These are phyloP conservation scores for Cladobotryum protrusum DNA, from an alignment of 2,329 filamentous ascomycete species.

Conservation along the genomic window DNA sequence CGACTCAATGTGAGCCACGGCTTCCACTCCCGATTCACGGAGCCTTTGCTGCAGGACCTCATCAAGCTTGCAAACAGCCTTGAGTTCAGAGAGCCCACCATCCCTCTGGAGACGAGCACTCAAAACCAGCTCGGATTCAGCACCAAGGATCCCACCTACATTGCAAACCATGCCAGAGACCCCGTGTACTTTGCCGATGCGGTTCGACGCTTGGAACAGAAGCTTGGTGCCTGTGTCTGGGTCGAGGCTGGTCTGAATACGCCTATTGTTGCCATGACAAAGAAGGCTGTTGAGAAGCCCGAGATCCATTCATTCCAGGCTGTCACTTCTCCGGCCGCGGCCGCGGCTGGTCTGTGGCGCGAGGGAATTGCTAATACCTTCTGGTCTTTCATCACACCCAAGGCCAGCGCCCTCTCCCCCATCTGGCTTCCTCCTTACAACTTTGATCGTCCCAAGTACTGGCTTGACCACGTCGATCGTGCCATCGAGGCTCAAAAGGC, in stretches of 20 bases:
- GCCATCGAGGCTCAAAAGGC: conserved; percentile 7
- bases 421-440: conserved; percentile 16
- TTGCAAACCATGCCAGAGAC: conserved; percentile 25
- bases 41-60: conserved; percentile 10
- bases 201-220: conserved; percentile 18
- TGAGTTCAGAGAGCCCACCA: conserved; percentile 1
- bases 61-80: not conserved
- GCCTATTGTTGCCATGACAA: conserved; percentile 27
- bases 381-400: conserved; percentile 15
- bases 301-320: not conserved
- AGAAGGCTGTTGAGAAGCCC: conserved; percentile 19
- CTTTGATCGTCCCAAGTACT: conserved; percentile 14
- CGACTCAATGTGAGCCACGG: conserved; percentile 9
- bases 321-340: not conserved
- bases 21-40: conserved; percentile 11
- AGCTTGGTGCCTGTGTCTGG: conserved; percentile 20
- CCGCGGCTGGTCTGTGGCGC: conserved; percentile 10
- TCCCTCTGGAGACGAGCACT: conserved; percentile 12
- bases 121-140: conserved; percentile 12
- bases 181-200: conserved; percentile 30
- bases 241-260: conserved; percentile 30
- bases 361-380: conserved; percentile 9
- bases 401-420: conserved; percentile 4
- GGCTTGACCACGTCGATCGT: conserved; percentile 16
- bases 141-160: conserved; percentile 4